A percentile compares a stretch with the other conserved stretches of the same genome.
Evolutionary conservation across 192 early-diverging fungal genomes (phyloP).

Genomic region (Coemansia sp.): DNA sequence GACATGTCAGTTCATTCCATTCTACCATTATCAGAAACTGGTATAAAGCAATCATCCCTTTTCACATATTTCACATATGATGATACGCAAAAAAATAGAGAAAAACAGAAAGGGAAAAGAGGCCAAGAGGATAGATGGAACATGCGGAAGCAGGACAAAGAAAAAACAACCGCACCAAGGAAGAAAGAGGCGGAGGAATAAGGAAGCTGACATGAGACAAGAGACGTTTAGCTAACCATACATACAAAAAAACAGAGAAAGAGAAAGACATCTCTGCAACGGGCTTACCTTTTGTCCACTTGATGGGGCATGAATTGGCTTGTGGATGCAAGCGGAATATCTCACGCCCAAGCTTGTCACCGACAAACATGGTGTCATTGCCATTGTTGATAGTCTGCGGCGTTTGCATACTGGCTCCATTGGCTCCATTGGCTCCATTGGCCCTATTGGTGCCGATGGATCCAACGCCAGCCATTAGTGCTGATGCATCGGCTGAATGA

Average conservation of each 20-base stretch:
- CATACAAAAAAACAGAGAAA: background rate
- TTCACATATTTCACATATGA: background rate
- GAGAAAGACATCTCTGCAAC: constrained; percentile 2
- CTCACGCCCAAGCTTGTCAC: constrained; percentile 33
- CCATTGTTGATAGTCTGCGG: constrained; percentile 12
- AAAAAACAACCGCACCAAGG: background rate
- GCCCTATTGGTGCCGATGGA: background rate
- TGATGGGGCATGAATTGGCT: constrained; percentile 33
- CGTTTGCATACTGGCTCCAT: background rate
- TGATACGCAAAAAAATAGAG: background rate
- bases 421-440: background rate
- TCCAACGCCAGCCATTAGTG: background rate
- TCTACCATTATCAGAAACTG: background rate
- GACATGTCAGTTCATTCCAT: background rate
- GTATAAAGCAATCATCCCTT: background rate
- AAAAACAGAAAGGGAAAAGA: background rate
- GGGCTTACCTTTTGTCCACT: constrained; percentile 52
- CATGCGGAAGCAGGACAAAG: background rate
- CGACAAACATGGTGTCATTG: constrained; percentile 4
- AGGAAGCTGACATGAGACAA: background rate
- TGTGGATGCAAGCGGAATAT: constrained; percentile 32
- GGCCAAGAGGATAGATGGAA: background rate
- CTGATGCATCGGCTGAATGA: constrained; percentile 1
- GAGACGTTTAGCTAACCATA: constrained; percentile 2
- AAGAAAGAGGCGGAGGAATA: background rate